phyloP scores from a whole-genome alignment of 129 eudicot genomes.

The Chrysanthemum makinoi region DNA sequence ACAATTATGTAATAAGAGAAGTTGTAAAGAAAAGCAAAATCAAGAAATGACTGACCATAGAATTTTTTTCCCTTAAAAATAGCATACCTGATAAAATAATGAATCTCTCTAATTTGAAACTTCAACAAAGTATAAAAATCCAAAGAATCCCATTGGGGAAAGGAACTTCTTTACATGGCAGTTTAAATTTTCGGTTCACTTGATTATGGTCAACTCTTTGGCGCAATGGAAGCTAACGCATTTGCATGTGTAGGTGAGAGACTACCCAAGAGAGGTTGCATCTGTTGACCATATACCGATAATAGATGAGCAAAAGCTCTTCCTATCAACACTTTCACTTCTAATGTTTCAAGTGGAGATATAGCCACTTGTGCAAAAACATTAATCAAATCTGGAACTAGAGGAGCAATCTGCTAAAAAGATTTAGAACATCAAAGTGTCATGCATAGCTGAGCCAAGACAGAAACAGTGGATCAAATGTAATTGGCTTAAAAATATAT shows the following conservation, averaged over 20 bases:
- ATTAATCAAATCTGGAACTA: conserved; percentile 83
- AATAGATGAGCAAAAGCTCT: conserved; percentile 80
- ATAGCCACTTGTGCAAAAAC: conserved; percentile 85
- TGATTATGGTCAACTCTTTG: conserved; percentile 54
- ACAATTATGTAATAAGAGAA: background rate
- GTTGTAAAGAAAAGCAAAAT: too few species aligned
- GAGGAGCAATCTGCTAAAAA: conserved; percentile 59
- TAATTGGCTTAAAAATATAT: too few species aligned
- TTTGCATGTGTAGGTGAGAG: conserved; percentile 85
- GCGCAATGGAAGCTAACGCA: conserved; percentile 83
- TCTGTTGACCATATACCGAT: conserved; percentile 81
- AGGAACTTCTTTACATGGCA: background rate
- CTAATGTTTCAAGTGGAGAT: conserved; percentile 74
- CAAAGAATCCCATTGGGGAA: conserved; percentile 22
- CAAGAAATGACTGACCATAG: background rate
- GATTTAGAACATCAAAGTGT: background rate
- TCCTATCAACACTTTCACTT: conserved; percentile 80
- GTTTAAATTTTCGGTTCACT: background rate
- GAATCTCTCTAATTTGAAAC: conserved; percentile 26
- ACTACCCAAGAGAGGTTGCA: conserved; percentile 80
- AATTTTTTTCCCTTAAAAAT: background rate
- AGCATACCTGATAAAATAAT: conserved; percentile 29
- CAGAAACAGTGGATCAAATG: too few species aligned
- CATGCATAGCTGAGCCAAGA: background rate
- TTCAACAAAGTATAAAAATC: conserved; percentile 19